Evolutionary conservation across 192 early-diverging fungal genomes (phyloP), one percentile per base, ranked within the genome.

Genomic region (Coemansia sp.): DNA sequence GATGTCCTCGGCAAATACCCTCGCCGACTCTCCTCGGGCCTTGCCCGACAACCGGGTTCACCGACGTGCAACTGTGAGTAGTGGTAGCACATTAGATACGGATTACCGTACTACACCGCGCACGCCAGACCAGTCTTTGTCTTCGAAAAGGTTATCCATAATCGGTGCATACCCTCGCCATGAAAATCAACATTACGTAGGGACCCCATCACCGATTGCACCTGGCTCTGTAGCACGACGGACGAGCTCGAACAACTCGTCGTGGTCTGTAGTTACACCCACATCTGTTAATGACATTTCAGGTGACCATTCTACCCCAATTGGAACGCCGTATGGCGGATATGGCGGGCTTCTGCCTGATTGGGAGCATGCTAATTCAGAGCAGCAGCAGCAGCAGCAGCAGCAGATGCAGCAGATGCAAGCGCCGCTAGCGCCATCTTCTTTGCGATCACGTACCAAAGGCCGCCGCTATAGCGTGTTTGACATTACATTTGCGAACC

Each of bases 381-480:
- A 18, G 8, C 62, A 70, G 21, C 69, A 64, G 39, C 39, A 70
- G 21, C 69, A 64, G 45, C 62, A 51, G 24, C n/a, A 18, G 8
- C 62, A 70, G 21, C 69, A 64, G 39, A 1, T 63, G 21, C 69
- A 64, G 45, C 62, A 51, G 24, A 49, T 49, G 16, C 20, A 53
- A 7, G 51, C 24, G 46, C 56, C 41, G 45, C 20, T 36, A 53
- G 39, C 72, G 11, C 38, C 64, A 23, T 52, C 56, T 7, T 20
- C 60, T 30, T 21, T 53, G 49, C 66, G 57, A 6, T 60, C 65
- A 14, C 67, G 78, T 45, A 46, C 45, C 57, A 68, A 61, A 15
- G 64, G 49, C 14, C 51, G 78, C 35, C 78, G 78, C 14, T 81
- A 81, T 61, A 81, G 78, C 66, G 78, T 81, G 62, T 81, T 81